Evolutionary conservation across 78 protist genomes (phyloP).

Genomic region (Chrysochromulina tobinii): DNA sequence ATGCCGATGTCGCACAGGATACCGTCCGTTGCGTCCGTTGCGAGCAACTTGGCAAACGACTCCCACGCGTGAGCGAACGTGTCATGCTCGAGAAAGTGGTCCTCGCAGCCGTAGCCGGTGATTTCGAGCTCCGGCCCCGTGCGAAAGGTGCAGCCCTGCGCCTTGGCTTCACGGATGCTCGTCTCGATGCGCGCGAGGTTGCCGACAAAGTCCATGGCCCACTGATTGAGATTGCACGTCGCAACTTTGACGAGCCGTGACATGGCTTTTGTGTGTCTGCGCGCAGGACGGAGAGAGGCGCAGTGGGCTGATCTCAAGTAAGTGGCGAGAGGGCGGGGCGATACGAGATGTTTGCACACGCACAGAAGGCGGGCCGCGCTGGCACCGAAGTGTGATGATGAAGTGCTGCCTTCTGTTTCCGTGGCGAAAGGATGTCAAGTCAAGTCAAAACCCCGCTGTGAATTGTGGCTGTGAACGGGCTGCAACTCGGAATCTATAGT

Average conservation of each 20-base stretch:
- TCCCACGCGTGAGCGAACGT: conserved; percentile 77
- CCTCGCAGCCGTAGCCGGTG: conserved; percentile 59
- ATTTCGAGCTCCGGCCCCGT: conserved; percentile 66
- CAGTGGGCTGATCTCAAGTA: no score
- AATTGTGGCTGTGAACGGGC: no score
- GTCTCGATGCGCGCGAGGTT: conserved; percentile 65
- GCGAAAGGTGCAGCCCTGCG: background rate
- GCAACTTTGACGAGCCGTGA: conserved; percentile 45
- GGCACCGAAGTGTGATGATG: no score
- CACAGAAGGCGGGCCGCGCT: no score
- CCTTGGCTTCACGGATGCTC: conserved; percentile 43
- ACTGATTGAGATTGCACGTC: conserved; percentile 85
- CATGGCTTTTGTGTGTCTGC: no score
- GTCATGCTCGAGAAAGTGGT: conserved; percentile 81
- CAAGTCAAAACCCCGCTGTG: no score
- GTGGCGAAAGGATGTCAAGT: no score
- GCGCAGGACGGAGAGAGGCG: no score
- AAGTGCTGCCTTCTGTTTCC: no score
- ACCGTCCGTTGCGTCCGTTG: conserved; percentile 26
- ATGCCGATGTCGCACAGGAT: conserved; percentile 82
- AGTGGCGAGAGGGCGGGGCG: no score
- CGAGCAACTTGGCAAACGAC: conserved; percentile 47
- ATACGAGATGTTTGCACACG: no score
- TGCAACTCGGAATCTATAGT: no score
- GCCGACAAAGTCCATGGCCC: conserved; percentile 84